A percentile compares a stretch with the other conserved stretches of the same genome.
Conservation (phyloP, 73 alveolate genomes). For the Tetrahymena borealis region DNA sequence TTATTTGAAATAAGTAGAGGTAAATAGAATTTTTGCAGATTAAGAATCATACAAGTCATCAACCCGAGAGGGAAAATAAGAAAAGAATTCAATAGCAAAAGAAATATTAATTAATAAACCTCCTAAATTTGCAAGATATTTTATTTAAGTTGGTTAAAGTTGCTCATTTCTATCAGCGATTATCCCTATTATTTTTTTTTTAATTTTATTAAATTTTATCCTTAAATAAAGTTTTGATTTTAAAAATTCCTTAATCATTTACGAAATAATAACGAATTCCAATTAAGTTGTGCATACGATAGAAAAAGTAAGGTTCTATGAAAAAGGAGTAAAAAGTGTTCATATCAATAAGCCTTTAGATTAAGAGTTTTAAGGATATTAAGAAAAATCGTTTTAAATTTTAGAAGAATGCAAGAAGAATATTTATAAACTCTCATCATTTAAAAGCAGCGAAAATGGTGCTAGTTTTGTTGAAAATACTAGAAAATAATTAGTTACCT, state of each 20-base stretch:
- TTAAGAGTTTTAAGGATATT: neutral
- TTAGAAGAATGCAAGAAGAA: neutral
- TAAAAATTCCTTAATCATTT: neutral
- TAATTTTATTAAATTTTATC: neutral
- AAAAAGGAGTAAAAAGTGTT: neutral
- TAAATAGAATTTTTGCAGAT: neutral
- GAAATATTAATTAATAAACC: neutral
- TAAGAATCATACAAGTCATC: neutral
- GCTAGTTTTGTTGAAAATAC: neutral
- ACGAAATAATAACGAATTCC: neutral
- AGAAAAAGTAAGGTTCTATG: neutral
- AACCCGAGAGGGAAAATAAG: neutral
- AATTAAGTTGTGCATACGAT: neutral
- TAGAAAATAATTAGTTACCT: neutral
- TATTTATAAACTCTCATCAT: neutral
- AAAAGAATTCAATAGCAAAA: neutral
- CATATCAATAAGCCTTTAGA: neutral
- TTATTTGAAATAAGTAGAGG: neutral
- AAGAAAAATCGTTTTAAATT: neutral
- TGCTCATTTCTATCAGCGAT: neutral
- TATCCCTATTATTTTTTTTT: neutral
- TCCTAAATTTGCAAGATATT: neutral
- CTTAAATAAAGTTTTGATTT: neutral
- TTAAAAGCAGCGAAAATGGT: neutral
- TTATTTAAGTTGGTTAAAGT: neutral